Conservation (phyloP, 495 filamentous ascomycete species). For the Xylaria venustula region DNA sequence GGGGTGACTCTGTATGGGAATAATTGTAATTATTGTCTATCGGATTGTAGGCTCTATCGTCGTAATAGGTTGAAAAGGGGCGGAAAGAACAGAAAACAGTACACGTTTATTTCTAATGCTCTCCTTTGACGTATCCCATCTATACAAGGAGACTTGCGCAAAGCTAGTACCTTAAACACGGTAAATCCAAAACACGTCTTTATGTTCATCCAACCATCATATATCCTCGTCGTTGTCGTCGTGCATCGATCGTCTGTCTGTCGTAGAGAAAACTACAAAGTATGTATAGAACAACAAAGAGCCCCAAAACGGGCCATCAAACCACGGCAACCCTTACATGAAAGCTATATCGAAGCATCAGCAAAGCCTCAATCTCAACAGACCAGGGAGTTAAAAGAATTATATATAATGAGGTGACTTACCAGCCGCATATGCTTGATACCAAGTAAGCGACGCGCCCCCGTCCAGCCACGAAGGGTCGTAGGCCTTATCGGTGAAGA, state of each 20-base stretch:
- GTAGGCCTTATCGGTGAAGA: slow-evolving; percentile 69
- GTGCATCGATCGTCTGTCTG: too few species aligned
- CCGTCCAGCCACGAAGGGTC: slow-evolving; percentile 76
- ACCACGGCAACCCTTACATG: slow-evolving; percentile 19
- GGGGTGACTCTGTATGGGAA: too few species aligned
- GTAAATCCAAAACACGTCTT: too few species aligned
- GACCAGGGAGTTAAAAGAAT: background rate
- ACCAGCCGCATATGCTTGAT: slow-evolving; percentile 75
- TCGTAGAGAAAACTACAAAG: background rate
- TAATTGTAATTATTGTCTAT: too few species aligned
- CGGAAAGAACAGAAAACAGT: background rate
- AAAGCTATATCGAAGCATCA: slow-evolving; percentile 26
- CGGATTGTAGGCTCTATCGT: background rate
- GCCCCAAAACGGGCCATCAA: too few species aligned
- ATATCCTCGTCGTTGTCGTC: background rate
- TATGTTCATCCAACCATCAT: background rate
- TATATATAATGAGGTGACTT: slow-evolving; percentile 18
- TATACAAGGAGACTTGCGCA: background rate
- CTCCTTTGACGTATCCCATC: background rate
- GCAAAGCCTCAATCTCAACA: background rate
- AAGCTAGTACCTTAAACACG: too few species aligned
- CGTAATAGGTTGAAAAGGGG: background rate
- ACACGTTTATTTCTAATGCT: too few species aligned
- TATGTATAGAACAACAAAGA: background rate
- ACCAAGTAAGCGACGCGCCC: slow-evolving; percentile 86